Conservation (phyloP, 768 basidiomycete genomes). For the Pleurotus ostreatus region DNA sequence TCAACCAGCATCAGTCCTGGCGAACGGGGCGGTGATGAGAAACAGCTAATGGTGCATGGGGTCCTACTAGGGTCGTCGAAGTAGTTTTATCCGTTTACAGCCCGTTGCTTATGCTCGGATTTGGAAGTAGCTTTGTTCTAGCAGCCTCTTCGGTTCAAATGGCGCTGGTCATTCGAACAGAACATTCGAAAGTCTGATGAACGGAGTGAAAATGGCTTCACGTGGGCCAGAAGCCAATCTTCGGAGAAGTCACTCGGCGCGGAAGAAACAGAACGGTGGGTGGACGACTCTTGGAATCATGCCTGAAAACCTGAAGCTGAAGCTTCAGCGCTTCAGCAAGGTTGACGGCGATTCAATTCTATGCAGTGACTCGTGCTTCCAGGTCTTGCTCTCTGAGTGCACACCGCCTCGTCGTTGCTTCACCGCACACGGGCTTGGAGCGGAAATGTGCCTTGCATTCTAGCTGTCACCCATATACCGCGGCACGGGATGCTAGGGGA, state of each 20-base stretch:
- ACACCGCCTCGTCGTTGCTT: neutral
- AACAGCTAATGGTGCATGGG: neutral
- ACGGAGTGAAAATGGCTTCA: neutral
- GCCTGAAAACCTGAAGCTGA: neutral
- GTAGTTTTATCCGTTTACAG: neutral
- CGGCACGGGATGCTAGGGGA: neutral
- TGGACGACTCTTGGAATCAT: neutral
- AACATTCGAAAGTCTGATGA: slow-evolving; percentile 1
- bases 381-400: neutral
- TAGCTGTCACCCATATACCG: neutral
- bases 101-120: neutral
- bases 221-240: neutral
- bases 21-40: neutral
- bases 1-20: neutral
- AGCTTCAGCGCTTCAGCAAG: neutral
- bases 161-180: neutral
- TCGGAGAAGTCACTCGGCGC: neutral
- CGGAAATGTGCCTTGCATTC: neutral
- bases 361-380: neutral
- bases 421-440: neutral
- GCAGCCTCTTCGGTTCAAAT: neutral
- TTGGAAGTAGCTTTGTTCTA: slow-evolving; percentile 1
- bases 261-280: neutral
- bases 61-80: neutral
- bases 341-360: neutral